Evolutionary conservation across 1,284 basidiomycete genomes (phyloP), one percentile per base, ranked within the genome.

Genomic region (Baeospora myosura): DNA sequence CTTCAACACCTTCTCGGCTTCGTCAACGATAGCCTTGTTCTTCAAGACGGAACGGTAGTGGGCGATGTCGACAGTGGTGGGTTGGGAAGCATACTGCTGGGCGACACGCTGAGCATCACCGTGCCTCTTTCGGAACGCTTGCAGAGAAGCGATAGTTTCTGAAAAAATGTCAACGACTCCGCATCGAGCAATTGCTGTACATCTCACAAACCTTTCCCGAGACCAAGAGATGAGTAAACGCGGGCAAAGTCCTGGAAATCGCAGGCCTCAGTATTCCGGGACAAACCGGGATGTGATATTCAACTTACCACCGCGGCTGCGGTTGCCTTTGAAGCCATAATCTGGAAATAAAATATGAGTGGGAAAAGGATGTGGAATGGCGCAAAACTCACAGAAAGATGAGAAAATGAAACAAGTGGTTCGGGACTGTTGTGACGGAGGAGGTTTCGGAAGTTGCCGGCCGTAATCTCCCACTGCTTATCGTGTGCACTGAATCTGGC

Each of bases 111-210:
- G 79, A 44, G 96, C 94, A 45, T 95, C 89, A 52, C 76, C 73
- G 68, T 94, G 81, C 50, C 96, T 90, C 68, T 96, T 96, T 64
- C 96, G 88, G 85, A 99, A 98, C 33, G 90, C 87, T 64, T 91
- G 87, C 46, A 99, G 79, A 49, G 89, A 70, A 44, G 87, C 71
- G 56, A 95, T 73, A 55, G 93, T 94, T 71, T 95, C 90, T 94
- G 64, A 23, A 2, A 38, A 24, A 38, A n/a, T n/a, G n/a, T n/a
- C n/a, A n/a, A n/a, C n/a, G n/a, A n/a, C n/a, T n/a, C n/a, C 2
- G 22, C 2, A 38, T 10, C 26, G 44, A 34, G 45, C 18, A 28
- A 47, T 45, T 35, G 21, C 34, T 47, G n/a, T 32, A 22, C 29
- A 34, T 26, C 8, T 12, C 3, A 25, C 11, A 16, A 40, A 37